Conservation (phyloP, 2,329 filamentous ascomycete species). For the Epichloe aotearoae region DNA sequence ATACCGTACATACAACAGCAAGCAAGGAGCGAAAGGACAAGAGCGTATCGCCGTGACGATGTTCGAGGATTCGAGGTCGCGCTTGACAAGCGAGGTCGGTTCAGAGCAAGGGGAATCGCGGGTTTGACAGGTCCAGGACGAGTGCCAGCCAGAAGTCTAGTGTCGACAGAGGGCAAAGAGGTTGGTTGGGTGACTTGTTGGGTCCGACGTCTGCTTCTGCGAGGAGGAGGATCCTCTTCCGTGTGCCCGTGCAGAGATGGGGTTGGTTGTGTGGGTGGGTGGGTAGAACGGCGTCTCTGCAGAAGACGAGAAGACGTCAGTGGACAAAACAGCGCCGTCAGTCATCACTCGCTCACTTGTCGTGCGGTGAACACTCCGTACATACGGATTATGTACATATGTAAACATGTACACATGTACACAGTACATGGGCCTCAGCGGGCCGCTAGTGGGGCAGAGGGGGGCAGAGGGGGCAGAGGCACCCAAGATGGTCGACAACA, state of each 20-base stretch:
- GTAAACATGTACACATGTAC: too few relatives aligned
- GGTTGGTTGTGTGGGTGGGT: neutral
- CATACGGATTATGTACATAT: too few relatives aligned
- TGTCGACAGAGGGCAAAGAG: neutral
- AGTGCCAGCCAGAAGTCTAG: neutral
- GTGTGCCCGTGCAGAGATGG: neutral
- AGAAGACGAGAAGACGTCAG: constrained; percentile 8
- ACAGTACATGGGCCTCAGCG: constrained; percentile 4
- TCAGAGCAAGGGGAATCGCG: neutral
- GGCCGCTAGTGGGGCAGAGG: constrained; percentile 7
- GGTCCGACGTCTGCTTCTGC: constrained; percentile 5
- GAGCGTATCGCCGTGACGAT: neutral
- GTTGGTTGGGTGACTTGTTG: constrained; percentile 1
- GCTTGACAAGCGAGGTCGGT: neutral
- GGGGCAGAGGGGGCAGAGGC: constrained; percentile 3
- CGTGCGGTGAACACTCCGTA: neutral
- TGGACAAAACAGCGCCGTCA: constrained; percentile 1
- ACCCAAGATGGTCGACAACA: constrained; percentile 1
- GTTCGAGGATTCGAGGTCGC: neutral
- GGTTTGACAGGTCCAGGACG: neutral
- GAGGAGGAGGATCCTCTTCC: constrained; percentile 3
- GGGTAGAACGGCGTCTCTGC: constrained; percentile 4
- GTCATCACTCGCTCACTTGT: neutral
- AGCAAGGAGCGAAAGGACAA: neutral
- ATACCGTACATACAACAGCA: neutral